phyloP scores from a whole-genome alignment of 345 rosid species.

The Lepidium didymum region DNA sequence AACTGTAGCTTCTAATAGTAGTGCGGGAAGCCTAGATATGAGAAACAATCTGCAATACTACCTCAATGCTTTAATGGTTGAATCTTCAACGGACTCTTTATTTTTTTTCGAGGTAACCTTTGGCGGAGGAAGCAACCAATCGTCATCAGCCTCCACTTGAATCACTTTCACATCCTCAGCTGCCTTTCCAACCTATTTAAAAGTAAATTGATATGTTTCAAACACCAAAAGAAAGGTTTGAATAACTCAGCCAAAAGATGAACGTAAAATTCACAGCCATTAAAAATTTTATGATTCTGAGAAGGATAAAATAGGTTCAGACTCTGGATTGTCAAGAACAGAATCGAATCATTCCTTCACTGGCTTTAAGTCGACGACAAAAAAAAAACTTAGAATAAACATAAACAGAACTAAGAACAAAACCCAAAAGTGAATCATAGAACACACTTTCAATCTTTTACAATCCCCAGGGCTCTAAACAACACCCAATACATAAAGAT shows the following conservation, averaged over 20 bases:
- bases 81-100: constrained; percentile 39
- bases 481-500: too few relatives aligned
- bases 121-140: constrained; percentile 73
- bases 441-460: neutral
- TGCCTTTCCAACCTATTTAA: constrained; percentile 11
- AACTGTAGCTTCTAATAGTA: neutral
- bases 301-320: neutral
- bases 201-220: neutral
- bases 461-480: too few relatives aligned
- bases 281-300: neutral
- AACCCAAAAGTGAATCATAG: neutral
- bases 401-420: neutral
- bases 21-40: neutral
- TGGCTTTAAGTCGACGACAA: neutral
- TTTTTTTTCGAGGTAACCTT: constrained; percentile 22
- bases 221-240: neutral
- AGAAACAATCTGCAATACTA: constrained; percentile 10
- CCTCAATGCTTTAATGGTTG: constrained; percentile 65
- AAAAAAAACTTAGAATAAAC: neutral
- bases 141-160: constrained; percentile 44
- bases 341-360: neutral
- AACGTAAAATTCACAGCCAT: neutral
- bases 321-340: neutral
- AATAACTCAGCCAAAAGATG: neutral
- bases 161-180: constrained; percentile 35